phyloP scores from a whole-genome alignment of 2,329 filamentous ascomycete species.

The Microdochium nivale region DNA sequence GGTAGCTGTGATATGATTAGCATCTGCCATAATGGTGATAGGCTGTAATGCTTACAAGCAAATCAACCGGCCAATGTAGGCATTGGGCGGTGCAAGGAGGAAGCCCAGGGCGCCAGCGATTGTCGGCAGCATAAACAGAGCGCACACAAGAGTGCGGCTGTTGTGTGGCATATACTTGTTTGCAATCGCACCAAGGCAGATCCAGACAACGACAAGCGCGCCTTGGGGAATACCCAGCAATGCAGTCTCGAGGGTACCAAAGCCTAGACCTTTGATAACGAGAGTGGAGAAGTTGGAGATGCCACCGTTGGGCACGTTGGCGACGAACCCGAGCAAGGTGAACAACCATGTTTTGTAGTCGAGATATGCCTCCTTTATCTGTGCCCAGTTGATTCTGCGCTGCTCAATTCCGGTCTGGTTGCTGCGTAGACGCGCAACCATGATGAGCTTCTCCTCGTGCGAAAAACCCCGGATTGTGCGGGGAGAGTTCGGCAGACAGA shows the following conservation, averaged over 20 bases:
- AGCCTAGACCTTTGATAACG: constrained; percentile 52
- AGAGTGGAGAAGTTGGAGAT: constrained; percentile 52
- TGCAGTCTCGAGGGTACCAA: constrained; percentile 27
- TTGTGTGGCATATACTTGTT: constrained; percentile 31
- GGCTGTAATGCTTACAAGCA: constrained; percentile 31
- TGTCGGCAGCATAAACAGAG: constrained; percentile 49
- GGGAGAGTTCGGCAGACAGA: constrained; percentile 49
- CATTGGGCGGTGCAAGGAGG: constrained; percentile 39
- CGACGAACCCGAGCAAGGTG: constrained; percentile 42
- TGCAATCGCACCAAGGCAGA: constrained; percentile 29
- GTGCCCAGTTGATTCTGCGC: constrained; percentile 42
- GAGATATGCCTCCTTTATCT: constrained; percentile 45
- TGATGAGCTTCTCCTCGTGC: constrained; percentile 41
- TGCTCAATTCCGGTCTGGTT: constrained; percentile 55
- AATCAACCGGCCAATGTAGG: constrained; percentile 43
- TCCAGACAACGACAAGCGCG: constrained; percentile 26
- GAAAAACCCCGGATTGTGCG: constrained; percentile 43
- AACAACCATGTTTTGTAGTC: constrained; percentile 54
- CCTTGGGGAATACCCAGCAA: constrained; percentile 30
- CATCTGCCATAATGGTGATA: neutral
- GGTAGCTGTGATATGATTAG: constrained; percentile 12
- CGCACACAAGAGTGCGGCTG: constrained; percentile 42
- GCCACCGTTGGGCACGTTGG: constrained; percentile 48
- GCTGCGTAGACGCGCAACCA: constrained; percentile 42
- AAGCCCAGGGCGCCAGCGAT: constrained; percentile 50